Conservation (phyloP, 306 rosid species). For the Trichosanthes truncata region DNA sequence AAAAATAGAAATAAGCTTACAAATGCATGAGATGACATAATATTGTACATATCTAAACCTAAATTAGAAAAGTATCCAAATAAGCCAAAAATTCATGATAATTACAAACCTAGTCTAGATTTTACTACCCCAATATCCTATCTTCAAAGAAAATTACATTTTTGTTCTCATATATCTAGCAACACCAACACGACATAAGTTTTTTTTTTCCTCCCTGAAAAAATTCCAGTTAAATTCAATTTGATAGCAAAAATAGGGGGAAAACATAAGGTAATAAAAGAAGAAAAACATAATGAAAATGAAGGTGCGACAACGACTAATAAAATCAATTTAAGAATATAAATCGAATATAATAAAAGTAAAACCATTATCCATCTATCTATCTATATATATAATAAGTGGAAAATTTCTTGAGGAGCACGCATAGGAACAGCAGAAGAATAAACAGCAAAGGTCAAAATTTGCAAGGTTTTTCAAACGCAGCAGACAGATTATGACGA, state of each 20-base stretch:
- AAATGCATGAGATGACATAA: not conserved
- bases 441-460: not conserved
- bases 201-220: not conserved
- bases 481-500: not conserved
- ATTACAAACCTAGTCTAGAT: not conserved
- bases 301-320: not conserved
- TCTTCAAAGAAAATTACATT: not conserved
- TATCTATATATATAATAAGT: not conserved
- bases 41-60: not conserved
- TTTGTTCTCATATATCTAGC: not conserved
- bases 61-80: not conserved
- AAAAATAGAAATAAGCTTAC: no score
- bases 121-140: not conserved
- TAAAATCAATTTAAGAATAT: no score
- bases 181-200: no score
- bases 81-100: not conserved
- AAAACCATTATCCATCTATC: no score
- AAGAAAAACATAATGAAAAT: no score
- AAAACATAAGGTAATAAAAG: no score
- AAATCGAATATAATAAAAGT: not conserved
- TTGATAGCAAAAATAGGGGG: no score
- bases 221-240: not conserved
- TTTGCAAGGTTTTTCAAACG: not conserved
- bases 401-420: not conserved
- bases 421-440: not conserved